phyloP scores from a whole-genome alignment of 2,329 filamentous ascomycete genomes.

The Fusarium buharicum region DNA sequence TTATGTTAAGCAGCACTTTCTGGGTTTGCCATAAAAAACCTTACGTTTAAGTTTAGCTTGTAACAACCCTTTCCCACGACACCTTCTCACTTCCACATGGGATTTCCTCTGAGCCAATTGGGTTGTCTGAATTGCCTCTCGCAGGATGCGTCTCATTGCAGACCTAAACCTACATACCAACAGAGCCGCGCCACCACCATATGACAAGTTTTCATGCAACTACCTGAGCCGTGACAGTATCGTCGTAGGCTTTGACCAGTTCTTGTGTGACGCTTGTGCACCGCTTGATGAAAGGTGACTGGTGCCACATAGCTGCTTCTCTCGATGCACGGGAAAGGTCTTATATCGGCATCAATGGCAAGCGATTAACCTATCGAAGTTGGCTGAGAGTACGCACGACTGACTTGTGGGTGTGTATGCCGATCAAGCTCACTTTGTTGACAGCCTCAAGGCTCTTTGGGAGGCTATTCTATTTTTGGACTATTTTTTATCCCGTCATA shows the following conservation, averaged over 20 bases:
- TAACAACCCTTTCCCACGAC: conserved; percentile 31
- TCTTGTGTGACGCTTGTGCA: conserved; percentile 26
- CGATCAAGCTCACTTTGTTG: not conserved
- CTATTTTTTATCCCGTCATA: no score
- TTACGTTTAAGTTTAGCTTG: conserved; percentile 24
- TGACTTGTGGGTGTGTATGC: not conserved
- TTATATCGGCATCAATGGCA: not conserved
- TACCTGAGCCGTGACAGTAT: not conserved
- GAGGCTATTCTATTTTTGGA: no score
- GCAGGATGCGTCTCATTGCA: not conserved
- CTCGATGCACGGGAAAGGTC: not conserved
- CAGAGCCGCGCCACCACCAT: conserved; percentile 30
- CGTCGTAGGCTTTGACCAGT: conserved; percentile 11
- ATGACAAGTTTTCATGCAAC: conserved; percentile 5
- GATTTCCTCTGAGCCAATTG: conserved; percentile 16
- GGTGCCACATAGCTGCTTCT: conserved; percentile 28
- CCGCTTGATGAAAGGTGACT: conserved; percentile 25
- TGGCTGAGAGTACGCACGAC: not conserved
- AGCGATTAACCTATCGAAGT: not conserved
- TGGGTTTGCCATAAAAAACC: conserved; percentile 8
- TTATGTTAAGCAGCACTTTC: not conserved
- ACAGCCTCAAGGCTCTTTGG: no score
- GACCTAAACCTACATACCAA: conserved; percentile 18
- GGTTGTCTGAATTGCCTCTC: conserved; percentile 3
- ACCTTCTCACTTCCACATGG: conserved; percentile 2